Evolutionary conservation across 306 rosid genomes (phyloP), one percentile per base, ranked within the genome.

Genomic region (Dicorynia guianensis): DNA sequence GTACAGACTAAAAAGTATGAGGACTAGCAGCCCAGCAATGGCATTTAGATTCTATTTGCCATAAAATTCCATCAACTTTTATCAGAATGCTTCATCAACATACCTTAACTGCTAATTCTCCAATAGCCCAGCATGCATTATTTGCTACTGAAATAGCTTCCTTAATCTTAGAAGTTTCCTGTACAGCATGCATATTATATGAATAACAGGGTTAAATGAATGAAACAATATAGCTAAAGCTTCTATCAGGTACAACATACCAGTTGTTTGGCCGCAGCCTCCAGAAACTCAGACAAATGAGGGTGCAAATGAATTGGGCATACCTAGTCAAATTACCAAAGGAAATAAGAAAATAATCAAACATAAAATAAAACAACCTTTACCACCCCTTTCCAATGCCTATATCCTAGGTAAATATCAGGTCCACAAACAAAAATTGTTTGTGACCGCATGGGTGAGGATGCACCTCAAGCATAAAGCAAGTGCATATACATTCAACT

Each of bases 111-210:
- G 98, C 97, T 78, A 96, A 75, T 74, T 96, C 99, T 77, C 99
- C 99, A 67, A 96, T 93, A 43, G 97, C 96, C 99, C 99, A 96
- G 80, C 99, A 96, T 35, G 99, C 99, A 87, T 96, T 96, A 82
- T 96, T 96, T 76, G 99, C 99, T 67, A 96, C 97, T 40, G 98
- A 96, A 84, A 89, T 79, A 72, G 90, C 90, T 79, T 89, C 94
- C 80, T 84, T 88, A 57, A 93, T 85, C 89, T 86, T 93, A 5
- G 96, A 90, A 81, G 82, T 85, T 81, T 84, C 90, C 99, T 96
- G 89, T 47, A 60, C 54, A 81, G 44, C 20, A 80, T 55, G 66
- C 48, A 63, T 46, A 35, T 44, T 54, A 74, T 49, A 49, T 70
- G 58, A 81, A 73, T 72, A 64, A 60, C 73, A 76, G 50, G 73